These are phyloP conservation scores for Podospora didyma DNA, from an alignment of 495 filamentous ascomycete genomes.

Conservation along the genomic window DNA sequence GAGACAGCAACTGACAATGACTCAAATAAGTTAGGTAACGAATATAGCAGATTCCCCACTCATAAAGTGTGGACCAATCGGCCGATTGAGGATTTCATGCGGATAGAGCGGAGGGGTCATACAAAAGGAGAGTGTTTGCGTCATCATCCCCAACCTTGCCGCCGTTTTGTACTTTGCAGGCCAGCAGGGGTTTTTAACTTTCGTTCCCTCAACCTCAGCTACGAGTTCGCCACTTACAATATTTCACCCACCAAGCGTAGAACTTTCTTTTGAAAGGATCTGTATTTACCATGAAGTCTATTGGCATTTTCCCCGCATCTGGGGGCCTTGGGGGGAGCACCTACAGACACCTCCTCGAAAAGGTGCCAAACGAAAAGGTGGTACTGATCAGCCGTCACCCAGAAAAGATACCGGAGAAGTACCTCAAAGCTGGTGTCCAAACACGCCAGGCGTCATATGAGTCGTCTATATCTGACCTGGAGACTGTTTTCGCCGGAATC, in stretches of 20 bases:
- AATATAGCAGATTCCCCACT: too few species aligned
- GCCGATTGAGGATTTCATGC: too few species aligned
- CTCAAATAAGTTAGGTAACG: too few species aligned
- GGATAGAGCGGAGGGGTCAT: too few species aligned
- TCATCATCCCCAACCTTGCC: too few species aligned
- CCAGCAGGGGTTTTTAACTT: too few species aligned
- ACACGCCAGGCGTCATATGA: constrained; percentile 44
- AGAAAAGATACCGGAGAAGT: constrained; percentile 27
- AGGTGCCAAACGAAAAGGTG: constrained; percentile 36
- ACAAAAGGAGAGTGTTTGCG: too few species aligned
- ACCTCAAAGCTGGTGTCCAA: constrained; percentile 23
- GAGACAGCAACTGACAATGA: too few species aligned
- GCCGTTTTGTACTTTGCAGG: too few species aligned
- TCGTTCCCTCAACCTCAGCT: too few species aligned
- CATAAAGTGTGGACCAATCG: too few species aligned
- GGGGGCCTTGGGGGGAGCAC: constrained; percentile 47
- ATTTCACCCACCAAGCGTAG: not conserved
- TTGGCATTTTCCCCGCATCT: constrained; percentile 48
- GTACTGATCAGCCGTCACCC: constrained; percentile 45
- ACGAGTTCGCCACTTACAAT: too few species aligned
- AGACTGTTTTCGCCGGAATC: constrained; percentile 38
- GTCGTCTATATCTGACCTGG: constrained; percentile 23
- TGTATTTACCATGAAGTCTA: constrained; percentile 10
- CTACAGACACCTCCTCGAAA: constrained; percentile 39
- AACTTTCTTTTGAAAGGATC: not conserved